phyloP scores from a whole-genome alignment of 805 yeast genomes.

The Spathaspora boniae region DNA sequence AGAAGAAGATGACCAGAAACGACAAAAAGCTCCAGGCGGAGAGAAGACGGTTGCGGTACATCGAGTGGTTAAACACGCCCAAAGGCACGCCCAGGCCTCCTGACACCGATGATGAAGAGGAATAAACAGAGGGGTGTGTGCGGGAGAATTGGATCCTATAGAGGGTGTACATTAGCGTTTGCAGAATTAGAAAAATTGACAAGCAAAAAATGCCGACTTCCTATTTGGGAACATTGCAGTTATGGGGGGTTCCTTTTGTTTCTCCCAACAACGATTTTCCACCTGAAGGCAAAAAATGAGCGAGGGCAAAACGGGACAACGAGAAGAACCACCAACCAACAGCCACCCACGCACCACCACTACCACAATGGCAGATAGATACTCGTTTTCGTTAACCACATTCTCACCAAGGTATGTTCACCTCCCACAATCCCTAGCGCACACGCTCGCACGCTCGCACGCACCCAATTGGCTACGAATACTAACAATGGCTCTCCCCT shows the following conservation, averaged over 20 bases:
- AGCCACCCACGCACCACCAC: not conserved
- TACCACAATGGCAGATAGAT: conserved; percentile 86
- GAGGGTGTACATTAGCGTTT: no score
- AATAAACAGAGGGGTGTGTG: no score
- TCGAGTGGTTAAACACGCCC: conserved; percentile 93
- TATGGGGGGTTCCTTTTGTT: not conserved
- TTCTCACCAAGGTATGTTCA: conserved; percentile 91
- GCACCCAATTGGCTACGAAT: no score
- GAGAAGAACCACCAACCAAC: not conserved
- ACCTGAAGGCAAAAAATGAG: conserved; percentile 6
- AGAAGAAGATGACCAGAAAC: conserved; percentile 97
- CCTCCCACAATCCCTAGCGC: not conserved
- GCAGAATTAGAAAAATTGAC: no score
- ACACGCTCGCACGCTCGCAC: conserved; percentile 21
- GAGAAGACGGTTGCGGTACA: conserved; percentile 89
- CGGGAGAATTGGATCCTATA: no score
- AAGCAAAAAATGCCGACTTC: no score
- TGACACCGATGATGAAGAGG: conserved; percentile 91
- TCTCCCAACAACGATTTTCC: not conserved
- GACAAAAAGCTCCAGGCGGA: conserved; percentile 89
- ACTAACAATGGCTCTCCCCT: no score
- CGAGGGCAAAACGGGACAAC: not conserved
- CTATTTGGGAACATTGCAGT: no score
- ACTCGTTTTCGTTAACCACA: conserved; percentile 94
- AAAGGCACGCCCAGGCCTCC: conserved; percentile 96